Percentiles rank a stretch among this genome's conserved stretches.
Evolutionary conservation across 2,329 filamentous ascomycete genomes (phyloP).

Genomic region (Dothistroma septosporum): DNA sequence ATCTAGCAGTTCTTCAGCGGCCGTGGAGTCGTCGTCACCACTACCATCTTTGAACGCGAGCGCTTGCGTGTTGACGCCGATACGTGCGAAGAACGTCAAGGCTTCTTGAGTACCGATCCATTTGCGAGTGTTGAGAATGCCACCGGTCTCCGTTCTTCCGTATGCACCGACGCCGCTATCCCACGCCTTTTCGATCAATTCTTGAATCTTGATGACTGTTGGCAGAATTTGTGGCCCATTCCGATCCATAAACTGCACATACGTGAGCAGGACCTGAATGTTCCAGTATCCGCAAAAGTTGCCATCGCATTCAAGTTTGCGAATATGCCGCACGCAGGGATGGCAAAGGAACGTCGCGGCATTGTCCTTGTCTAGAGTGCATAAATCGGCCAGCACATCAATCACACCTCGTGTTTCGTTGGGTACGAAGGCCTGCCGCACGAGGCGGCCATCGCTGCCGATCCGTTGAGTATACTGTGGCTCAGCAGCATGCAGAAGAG

Average conservation of each 20-base stretch:
- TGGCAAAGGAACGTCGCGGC: conserved; percentile 76
- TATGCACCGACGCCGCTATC: conserved; percentile 73
- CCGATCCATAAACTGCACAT: conserved; percentile 49
- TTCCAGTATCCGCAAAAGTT: conserved; percentile 95
- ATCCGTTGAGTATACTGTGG: conserved; percentile 40
- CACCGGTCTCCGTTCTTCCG: conserved; percentile 76
- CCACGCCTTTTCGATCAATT: conserved; percentile 84
- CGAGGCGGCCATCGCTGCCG: conserved; percentile 40
- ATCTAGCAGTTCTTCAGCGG: conserved; percentile 55
- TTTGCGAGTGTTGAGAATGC: conserved; percentile 82
- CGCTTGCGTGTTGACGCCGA: conserved; percentile 53
- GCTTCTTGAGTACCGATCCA: conserved; percentile 94
- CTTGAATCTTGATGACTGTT: conserved; percentile 75
- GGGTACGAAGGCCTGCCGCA: conserved; percentile 40
- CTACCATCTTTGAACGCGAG: conserved; percentile 37
- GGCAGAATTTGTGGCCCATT: conserved; percentile 52
- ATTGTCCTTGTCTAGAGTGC: conserved; percentile 59
- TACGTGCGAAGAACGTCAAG: conserved; percentile 71
- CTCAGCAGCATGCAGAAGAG: conserved; percentile 40
- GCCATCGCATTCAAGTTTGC: conserved; percentile 76
- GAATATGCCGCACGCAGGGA: conserved; percentile 69
- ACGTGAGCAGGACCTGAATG: conserved; percentile 85
- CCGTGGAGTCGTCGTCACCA: conserved; percentile 47
- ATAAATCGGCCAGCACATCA: conserved; percentile 45
- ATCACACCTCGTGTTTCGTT: conserved; percentile 46